Base-by-base conservation (phyloP, 2,329 filamentous ascomycete genomes). In the Falciphora oryzae region DNA sequence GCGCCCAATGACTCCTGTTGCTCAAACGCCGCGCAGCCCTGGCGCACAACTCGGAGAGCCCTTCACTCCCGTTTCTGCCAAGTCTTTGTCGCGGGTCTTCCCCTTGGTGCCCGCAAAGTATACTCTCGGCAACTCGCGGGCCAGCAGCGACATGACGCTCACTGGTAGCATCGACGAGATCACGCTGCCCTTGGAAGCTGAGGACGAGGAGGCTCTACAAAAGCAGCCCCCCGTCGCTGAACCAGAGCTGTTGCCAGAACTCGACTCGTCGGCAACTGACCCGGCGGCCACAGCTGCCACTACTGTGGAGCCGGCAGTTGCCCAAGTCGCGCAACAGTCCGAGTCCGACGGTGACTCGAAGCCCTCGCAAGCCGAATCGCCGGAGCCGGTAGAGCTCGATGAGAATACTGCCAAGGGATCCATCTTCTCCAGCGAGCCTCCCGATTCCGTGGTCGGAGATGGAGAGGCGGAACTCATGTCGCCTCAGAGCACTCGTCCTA, bases 41-140 rank as follows among this genome's bases (percentile, higher is more conserved):
- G 11, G 6, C 44, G n/a, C 22, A 22, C 18, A n/a, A 10, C 18
- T 25, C 44, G 44, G n/a, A 14, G 44, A 53, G 1, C n/a, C 44
- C 44, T 53, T 53, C n/a, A n/a, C 18, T 53, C 18, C 44, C 1
- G 38, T 44, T 18, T 25, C 53, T 50, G 61, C 44, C 32, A 22
- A 44, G 59, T 2, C 63, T 27, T 2, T 22, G 22, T 25, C 44
- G 44, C 64, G 64, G 28, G 29, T 64, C 29, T 66, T 66, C 35
- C 65, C 65, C 18, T 35, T 66, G n/a, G 53, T 66, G 25, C 65
- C 65, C 25, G 5, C 18, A 5, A 60, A 53, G 18, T 66, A 64
- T 53, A 62, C 53, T 18, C 59, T 57, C 2, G 53, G 53, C 5
- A 28, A 31, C 32, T 32, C 63, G 35, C 59, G 63, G 18, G 25